Evolutionary conservation across 164 flowering plant genomes (phyloP), one percentile per base, ranked within the genome.

Genomic region (Vitis riparia): DNA sequence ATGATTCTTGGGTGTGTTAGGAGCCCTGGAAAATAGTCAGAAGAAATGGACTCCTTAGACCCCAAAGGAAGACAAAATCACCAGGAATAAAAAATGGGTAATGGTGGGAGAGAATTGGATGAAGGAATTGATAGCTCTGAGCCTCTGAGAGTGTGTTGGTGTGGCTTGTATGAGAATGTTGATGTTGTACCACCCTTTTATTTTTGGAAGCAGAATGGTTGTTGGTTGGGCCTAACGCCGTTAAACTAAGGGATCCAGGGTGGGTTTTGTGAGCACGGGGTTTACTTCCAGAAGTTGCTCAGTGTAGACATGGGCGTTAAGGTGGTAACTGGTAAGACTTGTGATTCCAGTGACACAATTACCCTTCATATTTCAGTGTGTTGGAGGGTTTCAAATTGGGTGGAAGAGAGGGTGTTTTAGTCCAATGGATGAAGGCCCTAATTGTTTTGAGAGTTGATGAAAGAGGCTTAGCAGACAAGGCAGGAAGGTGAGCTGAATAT

Each of bases 401-500:
- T 8, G 11, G 5, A 8, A 23, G 12, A 65, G 32, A 61, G 71
- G 65, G 67, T 55, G 49, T 67, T 67, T 53, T 53, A 48, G 67
- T 44, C 63, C 29, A 67, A 16, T 55, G 57, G 29, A 14, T 55
- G 5, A 15, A 12, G 1, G 7, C 44, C 9, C 58, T 48, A 57
- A 15, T 14, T 60, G 27, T 61, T 59, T 52, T 55, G 71, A n/a
- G 51, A 23, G 23, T 51, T 59, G 27, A 1, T 58, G 59, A 17
- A 55, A 9, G 57, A 76, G 77, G 5, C 89, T 85, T 85, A 19
- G 58, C 15, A 56, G 13, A 23, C 65, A 87, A 87, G 90, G 6
- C 66, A 68, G 89, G 83, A 82, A 82, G 88, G 88, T 83, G 83
- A 69, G 71, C 72, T 17, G 66, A 49, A 60, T 58, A 70, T 77